These are phyloP conservation scores for Amanita brunnescens DNA, from an alignment of 768 basidiomycete genomes.

Conservation along the genomic window DNA sequence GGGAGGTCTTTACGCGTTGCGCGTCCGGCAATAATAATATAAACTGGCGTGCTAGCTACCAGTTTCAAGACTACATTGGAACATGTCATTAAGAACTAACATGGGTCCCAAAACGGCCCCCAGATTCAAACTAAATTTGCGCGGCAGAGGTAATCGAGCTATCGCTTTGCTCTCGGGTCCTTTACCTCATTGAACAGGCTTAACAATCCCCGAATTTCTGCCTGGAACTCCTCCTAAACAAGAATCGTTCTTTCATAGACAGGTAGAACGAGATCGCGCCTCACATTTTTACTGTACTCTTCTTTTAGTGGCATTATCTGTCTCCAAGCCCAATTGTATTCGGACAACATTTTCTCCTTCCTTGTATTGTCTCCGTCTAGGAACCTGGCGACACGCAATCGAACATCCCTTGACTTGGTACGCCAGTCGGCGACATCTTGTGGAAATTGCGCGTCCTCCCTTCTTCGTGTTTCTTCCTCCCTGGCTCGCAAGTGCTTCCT, in stretches of 20 bases:
- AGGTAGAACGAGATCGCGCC: conserved; percentile 9
- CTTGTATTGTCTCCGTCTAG: conserved; percentile 22
- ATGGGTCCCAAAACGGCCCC: too few relatives aligned
- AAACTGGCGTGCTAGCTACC: not conserved
- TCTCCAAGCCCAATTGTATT: conserved; percentile 45
- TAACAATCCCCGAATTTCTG: conserved; percentile 19
- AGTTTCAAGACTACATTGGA: not conserved
- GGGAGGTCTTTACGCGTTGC: conserved; percentile 4
- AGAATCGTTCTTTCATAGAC: not conserved
- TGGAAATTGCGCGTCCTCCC: conserved; percentile 25
- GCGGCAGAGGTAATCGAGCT: not conserved
- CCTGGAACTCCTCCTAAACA: conserved; percentile 11
- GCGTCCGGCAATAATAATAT: not conserved
- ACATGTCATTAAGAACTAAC: too few relatives aligned
- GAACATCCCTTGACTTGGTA: conserved; percentile 29
- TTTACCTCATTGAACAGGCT: conserved; percentile 12
- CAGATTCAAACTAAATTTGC: not conserved
- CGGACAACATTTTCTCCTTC: conserved; percentile 38
- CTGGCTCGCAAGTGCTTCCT: conserved; percentile 12
- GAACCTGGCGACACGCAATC: conserved; percentile 44
- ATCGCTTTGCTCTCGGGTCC: conserved; percentile 6
- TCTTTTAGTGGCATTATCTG: conserved; percentile 36
- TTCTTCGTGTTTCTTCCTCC: conserved; percentile 18
- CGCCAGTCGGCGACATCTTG: conserved; percentile 24
- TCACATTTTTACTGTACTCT: conserved; percentile 32